Evolutionary conservation across 164 flowering plant species (phyloP).

Genomic region (Annona cherimola): DNA sequence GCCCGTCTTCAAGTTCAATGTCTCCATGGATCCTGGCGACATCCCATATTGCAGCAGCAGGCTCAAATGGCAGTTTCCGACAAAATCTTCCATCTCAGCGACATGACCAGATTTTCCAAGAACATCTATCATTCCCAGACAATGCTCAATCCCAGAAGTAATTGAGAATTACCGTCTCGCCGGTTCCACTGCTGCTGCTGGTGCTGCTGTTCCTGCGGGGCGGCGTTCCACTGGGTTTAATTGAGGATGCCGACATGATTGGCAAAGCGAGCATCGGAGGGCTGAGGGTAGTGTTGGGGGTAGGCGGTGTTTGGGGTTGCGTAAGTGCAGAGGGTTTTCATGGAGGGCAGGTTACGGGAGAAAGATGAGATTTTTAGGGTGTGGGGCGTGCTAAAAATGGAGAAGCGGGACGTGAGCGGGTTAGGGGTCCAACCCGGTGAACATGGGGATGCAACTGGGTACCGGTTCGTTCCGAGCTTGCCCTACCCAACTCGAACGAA

Average conservation of each 20-base stretch:
- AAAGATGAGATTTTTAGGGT: conserved; percentile 3
- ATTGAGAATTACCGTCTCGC: conserved; percentile 40
- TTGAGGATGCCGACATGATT: too few species aligned
- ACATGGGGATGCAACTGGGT: too few species aligned
- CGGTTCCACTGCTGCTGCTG: conserved; percentile 16
- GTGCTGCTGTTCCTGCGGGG: neutral
- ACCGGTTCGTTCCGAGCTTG: too few species aligned
- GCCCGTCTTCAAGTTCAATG: conserved; percentile 73
- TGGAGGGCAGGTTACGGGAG: conserved; percentile 7
- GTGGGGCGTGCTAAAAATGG: neutral
- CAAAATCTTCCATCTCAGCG: conserved; percentile 47
- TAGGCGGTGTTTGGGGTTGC: conserved; percentile 34
- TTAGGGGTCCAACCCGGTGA: too few species aligned
- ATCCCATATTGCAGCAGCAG: conserved; percentile 55
- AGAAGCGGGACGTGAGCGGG: too few species aligned
- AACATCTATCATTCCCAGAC: conserved; percentile 53
- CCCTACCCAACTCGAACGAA: too few species aligned
- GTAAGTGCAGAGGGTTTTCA: conserved; percentile 34
- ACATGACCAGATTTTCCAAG: conserved; percentile 64
- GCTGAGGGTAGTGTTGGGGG: conserved; percentile 6
- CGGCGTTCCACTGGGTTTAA: too few species aligned
- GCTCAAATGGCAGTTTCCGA: conserved; percentile 53
- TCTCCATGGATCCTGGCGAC: conserved; percentile 76
- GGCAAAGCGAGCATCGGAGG: conserved; percentile 20
- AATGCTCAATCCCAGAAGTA: conserved; percentile 46